Conservation (phyloP, 2,329 filamentous ascomycete genomes). For the Hypoxylon sp. region DNA sequence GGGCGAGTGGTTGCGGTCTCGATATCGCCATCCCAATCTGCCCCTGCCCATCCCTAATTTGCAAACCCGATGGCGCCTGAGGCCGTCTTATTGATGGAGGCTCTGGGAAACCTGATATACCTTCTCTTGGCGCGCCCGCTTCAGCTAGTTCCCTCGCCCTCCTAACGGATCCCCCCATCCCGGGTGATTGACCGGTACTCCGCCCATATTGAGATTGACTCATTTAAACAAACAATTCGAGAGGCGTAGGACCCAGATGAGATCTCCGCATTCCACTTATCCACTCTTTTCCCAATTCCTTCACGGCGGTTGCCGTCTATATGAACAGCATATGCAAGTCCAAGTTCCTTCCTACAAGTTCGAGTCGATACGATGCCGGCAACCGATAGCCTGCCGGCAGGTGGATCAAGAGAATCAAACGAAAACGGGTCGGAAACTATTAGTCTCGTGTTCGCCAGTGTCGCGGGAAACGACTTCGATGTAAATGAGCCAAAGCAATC, state of each 20-base stretch:
- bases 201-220: slow-evolving; percentile 69
- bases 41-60: slow-evolving; percentile 58
- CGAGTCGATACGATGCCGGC: slow-evolving; percentile 40
- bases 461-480: slow-evolving; percentile 31
- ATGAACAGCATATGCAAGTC: slow-evolving; percentile 46
- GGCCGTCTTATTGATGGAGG: slow-evolving; percentile 54
- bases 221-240: slow-evolving; percentile 62
- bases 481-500: slow-evolving; percentile 41
- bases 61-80: slow-evolving; percentile 55
- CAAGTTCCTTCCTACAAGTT: slow-evolving; percentile 33
- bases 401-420: slow-evolving; percentile 41
- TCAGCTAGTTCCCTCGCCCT: slow-evolving; percentile 69
- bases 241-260: slow-evolving; percentile 40
- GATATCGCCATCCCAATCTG: slow-evolving; percentile 64
- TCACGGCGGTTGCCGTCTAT: slow-evolving; percentile 39
- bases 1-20: slow-evolving; percentile 57
- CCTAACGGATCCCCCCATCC: slow-evolving; percentile 65
- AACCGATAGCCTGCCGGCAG: slow-evolving; percentile 42
- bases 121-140: slow-evolving; percentile 57
- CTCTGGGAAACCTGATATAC: slow-evolving; percentile 50
- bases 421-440: slow-evolving; percentile 36
- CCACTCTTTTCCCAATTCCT: slow-evolving; percentile 42
- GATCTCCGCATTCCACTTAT: slow-evolving; percentile 44
- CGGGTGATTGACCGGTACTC: slow-evolving; percentile 64
- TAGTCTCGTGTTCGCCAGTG: slow-evolving; percentile 35